Evolutionary conservation across 345 rosid species (phyloP), one percentile per base, ranked within the genome.

Genomic region (Pugionium dolabratum): DNA sequence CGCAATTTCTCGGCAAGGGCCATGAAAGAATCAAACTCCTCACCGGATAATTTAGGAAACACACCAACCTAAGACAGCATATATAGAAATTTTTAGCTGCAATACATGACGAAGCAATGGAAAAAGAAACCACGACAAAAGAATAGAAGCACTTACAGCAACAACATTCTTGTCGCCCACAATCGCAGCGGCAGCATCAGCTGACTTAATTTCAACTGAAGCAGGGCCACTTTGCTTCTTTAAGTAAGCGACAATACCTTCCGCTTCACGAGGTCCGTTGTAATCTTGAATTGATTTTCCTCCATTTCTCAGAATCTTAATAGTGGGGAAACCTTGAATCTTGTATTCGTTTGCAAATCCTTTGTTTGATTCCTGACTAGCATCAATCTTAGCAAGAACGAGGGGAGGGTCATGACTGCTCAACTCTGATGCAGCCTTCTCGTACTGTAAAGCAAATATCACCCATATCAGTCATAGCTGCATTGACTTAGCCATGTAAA

Each of bases 231-330:
- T 88, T 67, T 88, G 97, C 75, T 84, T 88, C 82, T 88, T 90
- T 73, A 94, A 62, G 59, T 88, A 94, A 53, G 75, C 76, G 49
- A 80, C 87, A 45, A 94, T 94, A 45, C 97, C 99, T 0, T 84
- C 90, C 1, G 97, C 99, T 2, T 94, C 91, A 4, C 97, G 95
- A 63, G 99, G 99, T 31, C 99, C 99, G 34, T 94, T 91, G 78
- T 85, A 94, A 2, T 94, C 97, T 72, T 91, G 96, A 81, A 77
- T 34, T 9, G 44, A 28, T 63, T 89, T 89, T 4, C 99, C 97
- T 63, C 93, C 93, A 48, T 89, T 81, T 74, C 97, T 85, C 59
- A 94, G 59, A 66, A 94, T 94, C 79, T 85, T 91, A 37, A 94
- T 52, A 0, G 99, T 84, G 30, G 99, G 99, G 78, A 85, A 94